Conservation (phyloP, 345 rosid species). For the Durio zibethinus region DNA sequence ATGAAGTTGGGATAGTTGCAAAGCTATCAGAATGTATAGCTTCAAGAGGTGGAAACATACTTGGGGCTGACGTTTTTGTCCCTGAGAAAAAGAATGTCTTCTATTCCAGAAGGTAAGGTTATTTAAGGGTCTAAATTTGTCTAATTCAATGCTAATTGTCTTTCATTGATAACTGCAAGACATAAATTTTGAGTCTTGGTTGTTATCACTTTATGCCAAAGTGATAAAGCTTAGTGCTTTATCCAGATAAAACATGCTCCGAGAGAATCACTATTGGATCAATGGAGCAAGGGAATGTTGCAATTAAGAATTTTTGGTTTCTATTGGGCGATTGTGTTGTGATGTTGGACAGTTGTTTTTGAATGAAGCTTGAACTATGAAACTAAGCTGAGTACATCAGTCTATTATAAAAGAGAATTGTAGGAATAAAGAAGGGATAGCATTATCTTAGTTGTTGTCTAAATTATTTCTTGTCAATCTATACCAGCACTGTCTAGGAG, state of each 20-base stretch:
- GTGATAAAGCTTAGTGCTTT: neutral
- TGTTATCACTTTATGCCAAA: neutral
- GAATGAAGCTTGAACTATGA: neutral
- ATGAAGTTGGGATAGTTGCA: constrained; percentile 84
- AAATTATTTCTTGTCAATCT: neutral
- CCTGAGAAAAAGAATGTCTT: constrained; percentile 71
- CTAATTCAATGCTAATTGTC: neutral
- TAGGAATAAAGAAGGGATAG: neutral
- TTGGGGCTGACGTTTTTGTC: constrained; percentile 83
- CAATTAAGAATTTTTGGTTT: neutral
- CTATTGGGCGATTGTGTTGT: neutral
- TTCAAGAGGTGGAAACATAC: constrained; percentile 89
- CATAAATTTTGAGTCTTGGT: neutral
- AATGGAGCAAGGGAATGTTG: neutral
- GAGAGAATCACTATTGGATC: neutral
- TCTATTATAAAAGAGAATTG: neutral
- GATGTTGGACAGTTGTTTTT: neutral
- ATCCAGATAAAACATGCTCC: neutral
- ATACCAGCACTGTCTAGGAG: neutral
- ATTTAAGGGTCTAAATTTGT: neutral
- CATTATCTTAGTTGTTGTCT: neutral
- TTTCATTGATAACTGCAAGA: neutral
- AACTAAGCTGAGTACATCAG: neutral
- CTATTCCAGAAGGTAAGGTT: constrained; percentile 75
- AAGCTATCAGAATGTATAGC: constrained; percentile 89